Percentiles rank a stretch among this genome's conserved stretches.
phyloP scores from a whole-genome alignment of 345 rosid genomes.

The Laguncularia racemosa region DNA sequence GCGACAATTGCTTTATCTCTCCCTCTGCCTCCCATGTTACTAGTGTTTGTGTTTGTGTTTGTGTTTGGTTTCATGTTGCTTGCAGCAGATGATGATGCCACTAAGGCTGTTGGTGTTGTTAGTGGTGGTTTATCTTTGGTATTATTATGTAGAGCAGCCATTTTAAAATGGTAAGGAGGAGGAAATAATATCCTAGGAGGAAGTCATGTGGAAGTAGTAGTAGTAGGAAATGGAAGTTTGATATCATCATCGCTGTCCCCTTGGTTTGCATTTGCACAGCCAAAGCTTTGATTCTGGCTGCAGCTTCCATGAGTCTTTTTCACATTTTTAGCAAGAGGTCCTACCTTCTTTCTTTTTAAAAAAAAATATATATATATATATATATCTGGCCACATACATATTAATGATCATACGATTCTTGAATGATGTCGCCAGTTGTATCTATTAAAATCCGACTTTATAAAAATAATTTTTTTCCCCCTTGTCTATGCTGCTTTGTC shows the following conservation, averaged over 20 bases:
- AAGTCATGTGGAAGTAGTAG: slow-evolving; percentile 1
- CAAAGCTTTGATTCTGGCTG: not conserved
- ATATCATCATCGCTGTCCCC: slow-evolving; percentile 3
- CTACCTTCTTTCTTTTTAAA: too few species aligned
- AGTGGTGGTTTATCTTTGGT: not conserved
- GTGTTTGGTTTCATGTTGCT: not conserved
- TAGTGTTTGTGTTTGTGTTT: slow-evolving; percentile 1
- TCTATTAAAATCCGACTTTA: too few species aligned
- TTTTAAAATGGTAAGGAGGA: not conserved
- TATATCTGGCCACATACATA: too few species aligned
- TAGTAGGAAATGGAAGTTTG: not conserved
- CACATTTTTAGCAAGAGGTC: slow-evolving; percentile 7
- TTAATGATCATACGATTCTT: too few species aligned
- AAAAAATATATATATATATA: too few species aligned
- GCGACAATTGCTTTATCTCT: slow-evolving; percentile 28
- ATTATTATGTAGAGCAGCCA: slow-evolving; percentile 1
- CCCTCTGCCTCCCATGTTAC: slow-evolving; percentile 18
- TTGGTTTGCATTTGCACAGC: not conserved
- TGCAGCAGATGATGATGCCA: not conserved
- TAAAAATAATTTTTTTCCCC: too few species aligned
- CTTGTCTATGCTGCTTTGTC: not conserved
- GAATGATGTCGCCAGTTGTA: too few species aligned
- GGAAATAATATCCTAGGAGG: not conserved
- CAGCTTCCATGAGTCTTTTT: slow-evolving; percentile 11
- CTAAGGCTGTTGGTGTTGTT: not conserved